Base-by-base conservation (phyloP, 1,139 yeast genomes). In the Yamadazyma dendronema region DNA sequence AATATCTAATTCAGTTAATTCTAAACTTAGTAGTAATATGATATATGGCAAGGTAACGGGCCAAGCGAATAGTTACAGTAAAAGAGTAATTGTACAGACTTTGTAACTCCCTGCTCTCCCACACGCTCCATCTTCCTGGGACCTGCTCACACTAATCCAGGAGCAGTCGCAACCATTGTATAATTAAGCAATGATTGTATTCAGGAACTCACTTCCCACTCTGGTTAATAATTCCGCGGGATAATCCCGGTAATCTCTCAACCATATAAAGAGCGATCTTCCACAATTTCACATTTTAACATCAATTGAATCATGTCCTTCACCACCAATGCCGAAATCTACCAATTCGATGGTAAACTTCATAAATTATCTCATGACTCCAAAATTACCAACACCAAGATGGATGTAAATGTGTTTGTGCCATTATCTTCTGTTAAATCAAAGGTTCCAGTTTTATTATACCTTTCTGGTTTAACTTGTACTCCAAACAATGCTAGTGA, bases 401-500 rank as follows among this genome's bases (percentile, higher is more conserved):
- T 90, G 96, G 81, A 79, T 44, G 84, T 88, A 38, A 92, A 92
- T 53, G 77, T 92, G 28, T 92, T 79, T 51, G 58, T 92, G 31
- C 97, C 97, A 28, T 71, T 79, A 30, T 72, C 75, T 41, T 62
- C 60, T 28, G 29, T 50, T 25, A 44, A 57, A 1, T 33, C 53
- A 3, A 59, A 65, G 33, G 61, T 83, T 14, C 97, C 98, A 1
- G 88, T 86, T 0, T 59, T 92, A 43, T 59, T 85, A 45, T 92
- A 83, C 57, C 74, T 92, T 23, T 84, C 96, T 3, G 98, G 98
- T 1, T 73, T 92, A 50, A 88, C 97, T 1, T 92, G 97, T 59
- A 83, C 95, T 1, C 97, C 97, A 30, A 81, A 87, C 62, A 92
- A 90, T 58, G 96, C 95, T 40, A 72, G 87, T n/a, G 98, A 92